Evolutionary conservation across 768 basidiomycete genomes (phyloP), one percentile per base, ranked within the genome.

Genomic region (Inosperma sp.): DNA sequence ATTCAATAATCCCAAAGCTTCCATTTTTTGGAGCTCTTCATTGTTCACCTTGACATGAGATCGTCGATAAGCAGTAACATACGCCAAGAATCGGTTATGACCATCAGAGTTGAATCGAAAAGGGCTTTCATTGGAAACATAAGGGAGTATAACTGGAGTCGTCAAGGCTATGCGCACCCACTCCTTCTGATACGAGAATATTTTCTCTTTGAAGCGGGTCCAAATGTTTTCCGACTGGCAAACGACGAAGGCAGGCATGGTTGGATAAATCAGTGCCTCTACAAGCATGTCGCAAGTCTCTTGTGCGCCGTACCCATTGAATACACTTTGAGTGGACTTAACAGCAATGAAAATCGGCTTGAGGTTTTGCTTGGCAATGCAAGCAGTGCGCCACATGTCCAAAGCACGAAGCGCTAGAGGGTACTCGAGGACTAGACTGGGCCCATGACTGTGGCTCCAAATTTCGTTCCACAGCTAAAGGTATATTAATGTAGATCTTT

Each of bases 321-420:
- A 47, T 61, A 35, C 40, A 0, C 56, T 35, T 39, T 59, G 58
- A 34, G 59, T 58, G 2, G 60, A 51, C 3, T 56, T 53, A 39
- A 44, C 57, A 4, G 58, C 60, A 48, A 59, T 61, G 41, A 59
- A 61, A 10, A 51, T 53, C 1, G 22, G 16, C 27, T 61, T 58
- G 10, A 14, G 0, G 0, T 26, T 10, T 13, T 10, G 22, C 6
- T 12, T 25, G 10, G 6, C 17, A 17, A 12, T 17, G 10, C 10
- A 34, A 9, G 31, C 31, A 9, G n/a, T 9, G n/a, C 31, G 31
- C 31, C 31, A 34, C 9, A 9, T 34, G 9, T 34, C 31, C n/a
- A 34, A 34, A 9, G n/a, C 31, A 9, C n/a, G 9, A 9, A 9
- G 10, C 9, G 31, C 31, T n/a, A 9, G 10, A 9, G 9, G 10